Percentiles rank a stretch among this genome's conserved stretches.
phyloP scores from a whole-genome alignment of 495 filamentous ascomycete genomes.

The Annulohypoxylon moriforme region DNA sequence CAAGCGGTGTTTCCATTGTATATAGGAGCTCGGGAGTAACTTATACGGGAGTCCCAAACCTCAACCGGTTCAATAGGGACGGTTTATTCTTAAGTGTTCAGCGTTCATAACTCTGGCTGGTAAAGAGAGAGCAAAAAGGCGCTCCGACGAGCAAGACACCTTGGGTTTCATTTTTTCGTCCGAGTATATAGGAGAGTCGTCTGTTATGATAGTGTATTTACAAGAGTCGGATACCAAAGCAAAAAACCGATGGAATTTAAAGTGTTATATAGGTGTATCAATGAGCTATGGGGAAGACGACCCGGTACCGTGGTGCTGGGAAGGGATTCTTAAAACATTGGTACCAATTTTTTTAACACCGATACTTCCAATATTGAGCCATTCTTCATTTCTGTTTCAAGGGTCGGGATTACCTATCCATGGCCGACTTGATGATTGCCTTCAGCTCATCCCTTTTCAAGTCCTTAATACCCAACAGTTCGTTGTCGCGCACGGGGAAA shows the following conservation, averaged over 20 bases:
- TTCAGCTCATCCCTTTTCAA: slow-evolving; percentile 38
- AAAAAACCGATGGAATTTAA: not conserved
- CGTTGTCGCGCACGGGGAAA: slow-evolving; percentile 40
- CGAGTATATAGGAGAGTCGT: not conserved
- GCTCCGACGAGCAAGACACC: slow-evolving; percentile 36
- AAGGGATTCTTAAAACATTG: slow-evolving; percentile 10
- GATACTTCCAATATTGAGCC: slow-evolving; percentile 20
- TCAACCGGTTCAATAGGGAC: slow-evolving; percentile 9
- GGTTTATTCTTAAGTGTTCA: slow-evolving; percentile 30
- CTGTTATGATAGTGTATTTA: slow-evolving; percentile 23
- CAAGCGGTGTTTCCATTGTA: slow-evolving; percentile 12
- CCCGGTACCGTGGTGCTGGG: slow-evolving; percentile 33
- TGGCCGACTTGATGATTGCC: slow-evolving; percentile 37
- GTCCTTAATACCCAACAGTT: slow-evolving; percentile 41
- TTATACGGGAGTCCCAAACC: slow-evolving; percentile 21
- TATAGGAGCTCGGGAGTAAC: slow-evolving; percentile 26
- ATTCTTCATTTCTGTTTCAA: slow-evolving; percentile 18
- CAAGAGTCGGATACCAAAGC: slow-evolving; percentile 3
- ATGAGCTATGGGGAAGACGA: slow-evolving; percentile 8
- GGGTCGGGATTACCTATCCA: slow-evolving; percentile 28
- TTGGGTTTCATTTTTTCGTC: slow-evolving; percentile 32
- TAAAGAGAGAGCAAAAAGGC: slow-evolving; percentile 18
- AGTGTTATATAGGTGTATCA: slow-evolving; percentile 19
- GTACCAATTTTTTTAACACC: slow-evolving; percentile 6
- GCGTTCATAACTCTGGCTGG: slow-evolving; percentile 27